phyloP scores from a whole-genome alignment of 257 asterid genomes.

The Solanum infundibuliforme region DNA sequence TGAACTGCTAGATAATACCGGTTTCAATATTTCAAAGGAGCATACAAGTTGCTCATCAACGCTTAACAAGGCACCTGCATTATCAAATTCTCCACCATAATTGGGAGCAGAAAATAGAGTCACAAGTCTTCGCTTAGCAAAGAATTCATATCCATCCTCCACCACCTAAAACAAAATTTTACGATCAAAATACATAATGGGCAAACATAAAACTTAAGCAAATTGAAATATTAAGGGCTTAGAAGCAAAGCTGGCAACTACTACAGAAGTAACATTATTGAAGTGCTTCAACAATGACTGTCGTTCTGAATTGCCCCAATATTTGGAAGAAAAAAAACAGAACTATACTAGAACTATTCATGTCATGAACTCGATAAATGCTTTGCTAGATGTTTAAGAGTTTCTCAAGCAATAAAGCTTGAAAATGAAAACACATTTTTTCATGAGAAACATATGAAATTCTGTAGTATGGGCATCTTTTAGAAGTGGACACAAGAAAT shows the following conservation, averaged over 20 bases:
- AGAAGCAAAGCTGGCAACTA: neutral
- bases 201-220: neutral
- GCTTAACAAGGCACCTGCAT: constrained; percentile 51
- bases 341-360: neutral
- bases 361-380: neutral
- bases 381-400: neutral
- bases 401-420: neutral
- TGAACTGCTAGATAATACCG: constrained; percentile 24
- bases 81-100: constrained; percentile 63
- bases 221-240: neutral
- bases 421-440: neutral
- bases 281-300: neutral
- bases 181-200: neutral
- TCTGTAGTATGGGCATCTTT: neutral
- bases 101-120: constrained; percentile 55
- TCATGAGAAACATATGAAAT: neutral
- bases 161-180: constrained; percentile 41
- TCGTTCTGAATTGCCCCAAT: neutral
- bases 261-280: neutral
- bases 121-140: constrained; percentile 60
- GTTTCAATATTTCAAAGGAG: constrained; percentile 52
- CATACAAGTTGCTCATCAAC: constrained; percentile 47
- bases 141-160: constrained; percentile 87
- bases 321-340: neutral
- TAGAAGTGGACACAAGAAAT: neutral